phyloP scores from a whole-genome alignment of 23 red algal genomes.

The Rhodosorus marinus region DNA sequence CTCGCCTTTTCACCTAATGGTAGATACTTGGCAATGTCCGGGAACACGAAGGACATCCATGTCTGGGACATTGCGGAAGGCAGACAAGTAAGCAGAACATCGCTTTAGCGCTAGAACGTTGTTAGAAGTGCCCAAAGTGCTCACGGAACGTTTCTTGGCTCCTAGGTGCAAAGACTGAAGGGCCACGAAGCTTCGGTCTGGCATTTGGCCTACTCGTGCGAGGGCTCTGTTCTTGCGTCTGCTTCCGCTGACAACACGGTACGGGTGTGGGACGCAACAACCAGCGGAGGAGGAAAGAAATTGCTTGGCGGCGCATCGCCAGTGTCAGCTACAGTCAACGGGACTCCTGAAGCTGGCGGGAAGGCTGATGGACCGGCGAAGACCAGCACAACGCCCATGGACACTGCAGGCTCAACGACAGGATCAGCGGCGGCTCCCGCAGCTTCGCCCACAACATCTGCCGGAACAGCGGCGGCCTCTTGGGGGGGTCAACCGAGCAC shows the following conservation, averaged over 20 bases:
- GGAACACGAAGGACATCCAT: slow-evolving; percentile 26
- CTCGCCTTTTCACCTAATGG: slow-evolving; percentile 68
- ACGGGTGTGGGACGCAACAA: not conserved
- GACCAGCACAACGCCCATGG: too few relatives aligned
- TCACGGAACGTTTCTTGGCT: slow-evolving; percentile 50
- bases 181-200: slow-evolving; percentile 26
- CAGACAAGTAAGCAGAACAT: too few relatives aligned
- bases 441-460: not conserved
- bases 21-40: slow-evolving; percentile 28
- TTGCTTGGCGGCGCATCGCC: too few relatives aligned
- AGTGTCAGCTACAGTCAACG: too few relatives aligned
- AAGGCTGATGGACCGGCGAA: not conserved
- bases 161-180: slow-evolving; percentile 22
- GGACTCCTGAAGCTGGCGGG: not conserved
- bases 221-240: slow-evolving; percentile 10
- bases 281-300: too few relatives aligned
- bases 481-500: not conserved
- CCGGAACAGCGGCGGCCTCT: not conserved
- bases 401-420: too few relatives aligned
- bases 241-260: not conserved
- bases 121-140: slow-evolving; percentile 5
- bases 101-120: too few relatives aligned
- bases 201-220: slow-evolving; percentile 18
- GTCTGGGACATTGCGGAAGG: slow-evolving; percentile 69
- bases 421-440: slow-evolving; percentile 3